A percentile compares a stretch with the other conserved stretches of the same genome.
Evolutionary conservation across 164 flowering plant species (phyloP).

Genomic region (Hamamelis virginiana): DNA sequence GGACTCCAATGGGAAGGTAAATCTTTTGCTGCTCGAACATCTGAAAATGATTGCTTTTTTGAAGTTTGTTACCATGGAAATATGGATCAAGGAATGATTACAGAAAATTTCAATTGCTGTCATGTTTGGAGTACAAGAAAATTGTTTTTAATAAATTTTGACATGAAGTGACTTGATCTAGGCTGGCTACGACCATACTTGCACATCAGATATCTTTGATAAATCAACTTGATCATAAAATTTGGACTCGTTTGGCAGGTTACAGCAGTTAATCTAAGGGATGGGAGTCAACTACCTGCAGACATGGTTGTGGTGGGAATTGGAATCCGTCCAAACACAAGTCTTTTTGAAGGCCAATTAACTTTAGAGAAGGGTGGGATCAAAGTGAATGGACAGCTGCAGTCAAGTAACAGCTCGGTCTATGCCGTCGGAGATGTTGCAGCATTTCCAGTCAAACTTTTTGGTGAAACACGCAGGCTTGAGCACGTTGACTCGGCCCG

Average conservation of each 20-base stretch:
- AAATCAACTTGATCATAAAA: neutral
- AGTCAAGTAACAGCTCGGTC: conserved; percentile 82
- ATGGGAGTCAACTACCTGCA: conserved; percentile 69
- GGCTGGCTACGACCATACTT: neutral
- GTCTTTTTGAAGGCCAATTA: conserved; percentile 87
- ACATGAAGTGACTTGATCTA: too few species aligned
- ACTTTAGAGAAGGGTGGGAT: conserved; percentile 93
- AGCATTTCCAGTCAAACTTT: conserved; percentile 77
- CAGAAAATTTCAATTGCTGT: neutral
- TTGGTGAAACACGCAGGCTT: conserved; percentile 80
- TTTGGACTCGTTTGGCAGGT: conserved; percentile 45
- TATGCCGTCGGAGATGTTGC: conserved; percentile 99
- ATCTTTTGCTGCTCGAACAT: neutral
- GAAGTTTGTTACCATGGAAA: neutral
- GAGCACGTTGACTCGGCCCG: conserved; percentile 95
- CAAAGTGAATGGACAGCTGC: conserved; percentile 80
- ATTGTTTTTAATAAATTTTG: too few species aligned
- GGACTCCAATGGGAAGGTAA: conserved; percentile 74
- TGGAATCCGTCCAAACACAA: conserved; percentile 93
- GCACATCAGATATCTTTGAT: neutral
- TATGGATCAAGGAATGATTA: neutral
- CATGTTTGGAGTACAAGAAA: neutral
- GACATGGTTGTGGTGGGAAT: conserved; percentile 96
- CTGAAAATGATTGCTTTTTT: neutral
- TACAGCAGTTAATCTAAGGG: conserved; percentile 72